These are phyloP conservation scores for Nepenthes gracilis DNA, from an alignment of 148 eudicot species.

Conservation along the genomic window DNA sequence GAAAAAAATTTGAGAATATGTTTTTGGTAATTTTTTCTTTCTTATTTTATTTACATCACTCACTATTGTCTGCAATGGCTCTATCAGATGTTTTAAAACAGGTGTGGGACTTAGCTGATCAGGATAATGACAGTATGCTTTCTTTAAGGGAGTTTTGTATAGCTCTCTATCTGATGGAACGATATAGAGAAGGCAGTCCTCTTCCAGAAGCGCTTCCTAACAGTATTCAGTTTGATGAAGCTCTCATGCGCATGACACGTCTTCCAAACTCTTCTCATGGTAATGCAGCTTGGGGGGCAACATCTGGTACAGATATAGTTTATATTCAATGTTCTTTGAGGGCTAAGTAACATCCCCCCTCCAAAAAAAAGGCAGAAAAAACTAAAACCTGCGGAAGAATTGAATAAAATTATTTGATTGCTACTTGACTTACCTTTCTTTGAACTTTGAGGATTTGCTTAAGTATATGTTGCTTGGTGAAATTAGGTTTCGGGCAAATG, in stretches of 20 bases:
- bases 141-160: slow-evolving; percentile 90
- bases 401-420: not conserved
- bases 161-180: slow-evolving; percentile 92
- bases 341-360: not conserved
- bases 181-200: slow-evolving; percentile 79
- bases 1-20: too few relatives aligned
- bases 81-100: slow-evolving; percentile 81
- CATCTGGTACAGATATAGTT: slow-evolving; percentile 36
- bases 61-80: slow-evolving; percentile 4
- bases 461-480: slow-evolving; percentile 5
- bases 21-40: not conserved
- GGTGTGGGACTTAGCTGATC: slow-evolving; percentile 98
- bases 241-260: slow-evolving; percentile 71
- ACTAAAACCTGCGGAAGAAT: not conserved
- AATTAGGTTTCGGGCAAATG: slow-evolving; percentile 58
- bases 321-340: slow-evolving; percentile 2
- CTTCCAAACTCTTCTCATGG: slow-evolving; percentile 58
- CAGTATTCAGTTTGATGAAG: slow-evolving; percentile 74
- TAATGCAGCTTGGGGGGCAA: slow-evolving; percentile 51
- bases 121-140: slow-evolving; percentile 98
- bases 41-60: not conserved
- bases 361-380: not conserved
- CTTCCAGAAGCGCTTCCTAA: slow-evolving; percentile 86
- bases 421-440: not conserved
- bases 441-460: not conserved